A percentile compares a stretch with the other conserved stretches of the same genome.
These are phyloP conservation scores for Globisporangium perplexum DNA, from an alignment of 352 stramenopile species.

Conservation along the genomic window DNA sequence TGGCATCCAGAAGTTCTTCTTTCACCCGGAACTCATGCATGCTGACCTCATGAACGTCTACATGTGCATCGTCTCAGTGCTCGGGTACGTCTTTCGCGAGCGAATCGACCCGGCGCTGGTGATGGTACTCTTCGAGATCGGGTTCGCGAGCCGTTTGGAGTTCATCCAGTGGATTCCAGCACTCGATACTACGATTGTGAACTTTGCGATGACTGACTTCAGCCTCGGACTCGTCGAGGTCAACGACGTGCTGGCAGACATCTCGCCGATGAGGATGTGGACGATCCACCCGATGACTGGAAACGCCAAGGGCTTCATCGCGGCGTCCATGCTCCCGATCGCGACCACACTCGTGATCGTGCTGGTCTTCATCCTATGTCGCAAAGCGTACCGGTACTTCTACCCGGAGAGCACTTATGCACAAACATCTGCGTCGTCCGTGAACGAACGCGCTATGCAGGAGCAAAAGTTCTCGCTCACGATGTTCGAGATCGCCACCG, in stretches of 20 bases:
- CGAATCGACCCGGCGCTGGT: slow-evolving; percentile 26
- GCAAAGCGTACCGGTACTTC: neutral
- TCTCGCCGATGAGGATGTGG: slow-evolving; percentile 4
- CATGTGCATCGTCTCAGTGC: slow-evolving; percentile 15
- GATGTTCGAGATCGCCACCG: neutral
- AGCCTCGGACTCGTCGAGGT: neutral
- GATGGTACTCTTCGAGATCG: slow-evolving; percentile 20
- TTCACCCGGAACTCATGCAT: slow-evolving; percentile 20
- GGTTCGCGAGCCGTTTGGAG: slow-evolving; percentile 12
- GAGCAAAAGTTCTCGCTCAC: neutral
- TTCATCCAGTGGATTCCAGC: slow-evolving; percentile 1
- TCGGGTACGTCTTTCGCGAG: slow-evolving; percentile 20
- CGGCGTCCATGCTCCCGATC: neutral
- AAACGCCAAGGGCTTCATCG: neutral
- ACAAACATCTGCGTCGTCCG: neutral
- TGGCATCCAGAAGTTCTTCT: slow-evolving; percentile 16
- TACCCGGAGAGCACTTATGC: neutral
- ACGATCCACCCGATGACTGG: neutral
- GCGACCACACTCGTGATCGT: neutral
- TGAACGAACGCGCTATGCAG: neutral
- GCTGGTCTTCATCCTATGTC: neutral
- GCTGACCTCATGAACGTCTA: slow-evolving; percentile 31
- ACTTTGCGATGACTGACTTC: neutral
- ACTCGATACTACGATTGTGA: neutral
- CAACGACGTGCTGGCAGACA: neutral